A percentile compares a stretch with the other conserved stretches of the same genome.
phyloP scores from a whole-genome alignment of 2,329 filamentous ascomycete species.

The Hymenoscyphus infarciens region DNA sequence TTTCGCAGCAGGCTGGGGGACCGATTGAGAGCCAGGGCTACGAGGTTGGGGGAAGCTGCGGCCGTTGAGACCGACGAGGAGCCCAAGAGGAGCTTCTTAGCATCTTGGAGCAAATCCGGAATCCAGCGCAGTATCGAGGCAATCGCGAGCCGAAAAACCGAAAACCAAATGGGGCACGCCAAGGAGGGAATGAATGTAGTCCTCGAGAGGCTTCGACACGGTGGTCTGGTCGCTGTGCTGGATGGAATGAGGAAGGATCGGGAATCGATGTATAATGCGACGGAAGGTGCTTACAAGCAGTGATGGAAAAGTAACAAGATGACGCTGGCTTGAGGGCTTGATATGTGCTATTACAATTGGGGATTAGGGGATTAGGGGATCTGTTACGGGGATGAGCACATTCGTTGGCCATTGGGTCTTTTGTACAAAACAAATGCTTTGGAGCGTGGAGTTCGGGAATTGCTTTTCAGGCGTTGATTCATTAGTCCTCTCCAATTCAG shows the following conservation, averaged over 20 bases:
- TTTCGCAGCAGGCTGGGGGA: conserved; percentile 71
- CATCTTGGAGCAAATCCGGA: conserved; percentile 63
- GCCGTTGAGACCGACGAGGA: conserved; percentile 43
- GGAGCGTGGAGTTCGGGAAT: conserved; percentile 31
- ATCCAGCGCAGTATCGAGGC: conserved; percentile 77
- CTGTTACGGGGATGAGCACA: conserved; percentile 7
- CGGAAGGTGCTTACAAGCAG: conserved; percentile 11
- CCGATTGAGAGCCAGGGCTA: conserved; percentile 42
- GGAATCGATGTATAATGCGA: conserved; percentile 25
- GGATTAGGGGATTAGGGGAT: conserved; percentile 10
- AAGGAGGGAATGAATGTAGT: conserved; percentile 81
- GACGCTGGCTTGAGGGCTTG: conserved; percentile 2
- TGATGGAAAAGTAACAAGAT: conserved; percentile 16
- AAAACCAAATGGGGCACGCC: conserved; percentile 74
- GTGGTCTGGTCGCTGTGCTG: conserved; percentile 65
- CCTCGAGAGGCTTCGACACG: conserved; percentile 64
- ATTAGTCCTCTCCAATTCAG: conserved; percentile 25
- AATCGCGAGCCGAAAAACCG: conserved; percentile 72
- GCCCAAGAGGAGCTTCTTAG: conserved; percentile 47
- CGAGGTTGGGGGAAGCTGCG: conserved; percentile 37
- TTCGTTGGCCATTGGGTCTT: conserved; percentile 15
- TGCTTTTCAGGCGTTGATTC: conserved; percentile 19
- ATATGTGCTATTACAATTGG: conserved; percentile 8
- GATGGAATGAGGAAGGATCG: conserved; percentile 66
- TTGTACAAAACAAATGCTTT: conserved; percentile 25